A percentile compares a stretch with the other conserved stretches of the same genome.
Conservation (phyloP, 805 yeast species). For the Priceomyces melissophilus region DNA sequence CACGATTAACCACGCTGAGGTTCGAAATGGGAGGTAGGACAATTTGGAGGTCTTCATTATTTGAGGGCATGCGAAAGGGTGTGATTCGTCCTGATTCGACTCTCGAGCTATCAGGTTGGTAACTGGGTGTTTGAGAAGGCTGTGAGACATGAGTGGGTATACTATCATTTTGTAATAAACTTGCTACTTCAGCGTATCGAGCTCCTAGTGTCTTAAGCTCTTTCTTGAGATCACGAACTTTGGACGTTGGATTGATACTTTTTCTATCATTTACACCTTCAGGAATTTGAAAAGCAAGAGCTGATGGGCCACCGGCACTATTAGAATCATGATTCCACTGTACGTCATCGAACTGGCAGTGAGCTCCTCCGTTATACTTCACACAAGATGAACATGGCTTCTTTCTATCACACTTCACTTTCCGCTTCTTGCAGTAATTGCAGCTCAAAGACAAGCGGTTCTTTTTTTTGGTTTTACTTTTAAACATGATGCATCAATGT, state of each 20-base stretch:
- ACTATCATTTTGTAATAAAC: too few relatives aligned
- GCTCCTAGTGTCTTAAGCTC: not conserved
- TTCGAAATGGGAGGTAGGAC: too few relatives aligned
- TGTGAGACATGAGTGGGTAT: too few relatives aligned
- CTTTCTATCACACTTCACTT: constrained; percentile 37
- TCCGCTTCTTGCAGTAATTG: constrained; percentile 30
- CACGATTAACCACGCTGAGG: too few relatives aligned
- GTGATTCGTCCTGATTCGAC: too few relatives aligned
- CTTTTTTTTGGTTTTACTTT: constrained; percentile 13
- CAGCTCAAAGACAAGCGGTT: constrained; percentile 31
- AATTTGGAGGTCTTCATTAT: too few relatives aligned
- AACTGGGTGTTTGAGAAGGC: too few relatives aligned
- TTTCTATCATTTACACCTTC: not conserved
- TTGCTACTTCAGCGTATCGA: not conserved
- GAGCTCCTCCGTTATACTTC: constrained; percentile 18
- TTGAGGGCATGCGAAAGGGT: too few relatives aligned
- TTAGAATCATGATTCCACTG: not conserved
- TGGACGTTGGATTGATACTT: too few relatives aligned
- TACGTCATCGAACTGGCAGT: constrained; percentile 22
- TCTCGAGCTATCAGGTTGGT: too few relatives aligned
- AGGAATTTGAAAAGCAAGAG: too few relatives aligned
- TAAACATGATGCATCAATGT: constrained; percentile 1
- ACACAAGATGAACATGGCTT: constrained; percentile 34
- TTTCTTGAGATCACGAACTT: not conserved
- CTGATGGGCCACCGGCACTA: too few relatives aligned